Evolutionary conservation across 2,329 filamentous ascomycete species (phyloP).

Genomic region (Fusarium chlamydosporum): DNA sequence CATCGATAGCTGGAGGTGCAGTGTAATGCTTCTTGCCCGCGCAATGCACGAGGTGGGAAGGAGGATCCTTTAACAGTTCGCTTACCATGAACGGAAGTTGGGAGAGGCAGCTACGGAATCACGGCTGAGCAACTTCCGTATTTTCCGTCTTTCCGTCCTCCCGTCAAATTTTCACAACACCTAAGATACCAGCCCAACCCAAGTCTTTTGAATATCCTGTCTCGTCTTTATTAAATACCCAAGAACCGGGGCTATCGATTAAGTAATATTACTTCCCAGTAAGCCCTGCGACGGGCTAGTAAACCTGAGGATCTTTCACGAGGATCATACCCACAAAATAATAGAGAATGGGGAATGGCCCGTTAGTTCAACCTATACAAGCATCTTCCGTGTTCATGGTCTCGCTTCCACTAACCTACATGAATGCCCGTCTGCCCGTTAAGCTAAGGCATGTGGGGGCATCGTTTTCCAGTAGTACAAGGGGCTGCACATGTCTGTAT

Average conservation of each 20-base stretch:
- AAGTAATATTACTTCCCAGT: background rate
- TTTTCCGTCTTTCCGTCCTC: constrained; percentile 37
- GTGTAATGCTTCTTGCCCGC: constrained; percentile 26
- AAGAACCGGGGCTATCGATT: background rate
- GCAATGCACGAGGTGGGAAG: constrained; percentile 25
- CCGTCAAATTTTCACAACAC: background rate
- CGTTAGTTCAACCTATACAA: constrained; percentile 3
- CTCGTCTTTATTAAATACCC: background rate
- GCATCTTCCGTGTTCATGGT: constrained; percentile 2
- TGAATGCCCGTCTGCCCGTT: constrained; percentile 17
- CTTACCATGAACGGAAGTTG: constrained; percentile 1
- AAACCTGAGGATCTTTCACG: constrained; percentile 1
- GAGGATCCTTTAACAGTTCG: constrained; percentile 14
- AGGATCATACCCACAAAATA: constrained; percentile 5
- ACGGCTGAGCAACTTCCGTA: constrained; percentile 32
- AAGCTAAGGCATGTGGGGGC: constrained; percentile 29
- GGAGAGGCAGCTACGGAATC: constrained; percentile 18
- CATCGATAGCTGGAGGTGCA: constrained; percentile 4
- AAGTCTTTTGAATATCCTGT: background rate
- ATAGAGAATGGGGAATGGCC: constrained; percentile 16
- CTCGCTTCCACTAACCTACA: constrained; percentile 6
- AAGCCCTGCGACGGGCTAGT: background rate
- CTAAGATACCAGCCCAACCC: too few relatives aligned
- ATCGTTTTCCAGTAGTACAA: constrained; percentile 30
- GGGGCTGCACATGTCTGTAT: constrained; percentile 42